Percentiles rank a stretch among this genome's conserved stretches.
These are phyloP conservation scores for Carallia pectinifolia DNA, from an alignment of 345 rosid genomes.

Conservation along the genomic window DNA sequence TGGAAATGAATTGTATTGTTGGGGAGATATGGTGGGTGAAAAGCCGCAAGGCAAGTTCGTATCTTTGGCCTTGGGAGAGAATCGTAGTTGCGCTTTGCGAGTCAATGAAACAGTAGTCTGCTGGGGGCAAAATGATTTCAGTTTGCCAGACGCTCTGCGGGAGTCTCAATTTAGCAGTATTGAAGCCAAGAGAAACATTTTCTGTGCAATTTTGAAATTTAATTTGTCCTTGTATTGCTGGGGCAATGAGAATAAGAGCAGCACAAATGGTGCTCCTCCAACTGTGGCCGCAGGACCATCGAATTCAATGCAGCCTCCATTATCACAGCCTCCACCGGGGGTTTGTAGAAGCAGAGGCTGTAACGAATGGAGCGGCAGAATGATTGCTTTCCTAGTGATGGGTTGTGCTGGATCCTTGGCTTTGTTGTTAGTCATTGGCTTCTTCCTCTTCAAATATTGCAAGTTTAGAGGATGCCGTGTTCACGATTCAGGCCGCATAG, in stretches of 20 bases:
- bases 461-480: constrained; percentile 50
- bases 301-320: neutral
- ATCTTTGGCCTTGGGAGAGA: constrained; percentile 55
- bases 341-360: neutral
- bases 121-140: constrained; percentile 58
- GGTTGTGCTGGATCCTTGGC: constrained; percentile 60
- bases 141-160: constrained; percentile 38
- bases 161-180: constrained; percentile 30
- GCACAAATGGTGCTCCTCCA: neutral
- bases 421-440: constrained; percentile 35
- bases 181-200: constrained; percentile 52
- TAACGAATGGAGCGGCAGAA: constrained; percentile 35
- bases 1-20: constrained; percentile 37
- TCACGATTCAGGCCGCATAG: constrained; percentile 70
- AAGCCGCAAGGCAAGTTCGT: constrained; percentile 37
- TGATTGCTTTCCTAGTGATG: constrained; percentile 50
- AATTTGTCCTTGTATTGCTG: constrained; percentile 60
- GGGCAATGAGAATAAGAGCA: constrained; percentile 34
- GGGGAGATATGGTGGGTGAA: constrained; percentile 37
- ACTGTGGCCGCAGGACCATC: neutral
- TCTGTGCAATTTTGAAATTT: constrained; percentile 46
- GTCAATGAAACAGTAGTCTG: constrained; percentile 45
- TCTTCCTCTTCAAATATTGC: constrained; percentile 42
- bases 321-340: constrained; percentile 1
- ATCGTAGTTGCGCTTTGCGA: constrained; percentile 56